These are phyloP conservation scores for Ascoidea tarda DNA, from an alignment of 805 yeast species.

Conservation along the genomic window DNA sequence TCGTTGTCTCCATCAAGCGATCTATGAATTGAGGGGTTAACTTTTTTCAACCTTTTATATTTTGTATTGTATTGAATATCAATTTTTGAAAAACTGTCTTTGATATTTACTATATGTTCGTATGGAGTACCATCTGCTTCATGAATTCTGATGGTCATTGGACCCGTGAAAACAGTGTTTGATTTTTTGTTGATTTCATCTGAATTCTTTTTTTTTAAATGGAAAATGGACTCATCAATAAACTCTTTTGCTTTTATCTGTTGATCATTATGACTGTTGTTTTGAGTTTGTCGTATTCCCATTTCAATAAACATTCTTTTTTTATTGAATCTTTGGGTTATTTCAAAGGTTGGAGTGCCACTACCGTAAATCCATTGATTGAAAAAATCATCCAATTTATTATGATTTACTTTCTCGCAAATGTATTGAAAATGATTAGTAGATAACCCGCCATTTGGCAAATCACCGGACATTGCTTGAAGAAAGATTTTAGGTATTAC, in stretches of 20 bases:
- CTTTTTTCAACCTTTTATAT: conserved; percentile 67
- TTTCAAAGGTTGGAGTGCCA: conserved; percentile 80
- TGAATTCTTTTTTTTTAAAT: conserved; percentile 1
- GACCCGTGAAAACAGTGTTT: conserved; percentile 62
- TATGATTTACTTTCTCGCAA: conserved; percentile 91
- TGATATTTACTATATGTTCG: conserved; percentile 88
- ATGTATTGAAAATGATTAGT: conserved; percentile 80
- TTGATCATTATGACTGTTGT: conserved; percentile 32
- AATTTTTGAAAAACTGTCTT: conserved; percentile 70
- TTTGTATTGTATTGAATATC: conserved; percentile 95
- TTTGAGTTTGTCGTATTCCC: conserved; percentile 85
- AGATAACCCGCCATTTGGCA: conserved; percentile 62
- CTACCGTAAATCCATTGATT: conserved; percentile 86
- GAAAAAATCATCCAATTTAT: conserved; percentile 68
- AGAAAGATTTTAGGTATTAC: conserved; percentile 83
- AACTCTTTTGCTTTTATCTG: conserved; percentile 17
- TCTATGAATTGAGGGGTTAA: conserved; percentile 16
- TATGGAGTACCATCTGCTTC: conserved; percentile 98
- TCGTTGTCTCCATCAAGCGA: conserved; percentile 12
- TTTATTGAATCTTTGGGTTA: conserved; percentile 86
- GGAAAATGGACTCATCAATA: conserved; percentile 21
- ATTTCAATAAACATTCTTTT: conserved; percentile 89
- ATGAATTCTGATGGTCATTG: conserved; percentile 92
- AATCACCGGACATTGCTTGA: conserved; percentile 93
- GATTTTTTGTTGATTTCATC: neutral